Evolutionary conservation across 78 protist species (phyloP).

Genomic region (Protostelium mycophagum): DNA sequence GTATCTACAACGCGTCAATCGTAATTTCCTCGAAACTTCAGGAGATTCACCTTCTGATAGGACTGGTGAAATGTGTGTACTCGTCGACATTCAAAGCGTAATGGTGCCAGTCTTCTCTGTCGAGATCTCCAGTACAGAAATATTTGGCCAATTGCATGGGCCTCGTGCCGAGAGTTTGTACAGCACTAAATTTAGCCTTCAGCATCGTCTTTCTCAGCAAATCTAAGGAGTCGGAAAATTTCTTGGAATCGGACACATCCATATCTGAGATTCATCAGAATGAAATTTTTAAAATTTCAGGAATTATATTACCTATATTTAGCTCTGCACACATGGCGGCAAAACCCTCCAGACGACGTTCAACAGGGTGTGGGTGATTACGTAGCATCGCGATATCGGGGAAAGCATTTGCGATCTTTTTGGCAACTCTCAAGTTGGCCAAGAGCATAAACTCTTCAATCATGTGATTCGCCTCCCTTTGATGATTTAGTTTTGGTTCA

Average conservation of each 20-base stretch:
- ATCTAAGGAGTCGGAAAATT: constrained; percentile 29
- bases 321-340: constrained; percentile 28
- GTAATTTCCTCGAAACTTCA: not conserved
- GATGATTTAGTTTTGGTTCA: no score
- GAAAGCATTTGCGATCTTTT: constrained; percentile 31
- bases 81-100: constrained; percentile 62
- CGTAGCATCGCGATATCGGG: constrained; percentile 83
- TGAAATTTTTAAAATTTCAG: not conserved
- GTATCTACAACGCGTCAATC: constrained; percentile 31
- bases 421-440: constrained; percentile 91
- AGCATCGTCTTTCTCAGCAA: constrained; percentile 5
- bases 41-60: constrained; percentile 91
- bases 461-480: constrained; percentile 57
- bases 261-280: not conserved
- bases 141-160: constrained; percentile 89
- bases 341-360: constrained; percentile 10
- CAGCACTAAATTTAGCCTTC: not conserved
- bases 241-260: constrained; percentile 2
- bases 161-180: constrained; percentile 72
- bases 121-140: constrained; percentile 59
- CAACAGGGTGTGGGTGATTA: constrained; percentile 78
- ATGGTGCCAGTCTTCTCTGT: constrained; percentile 52
- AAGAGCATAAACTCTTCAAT: constrained; percentile 95
- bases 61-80: constrained; percentile 99
- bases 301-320: constrained; percentile 3